phyloP scores from a whole-genome alignment of 1,284 basidiomycete genomes.

The Naganishia liquefaciens region DNA sequence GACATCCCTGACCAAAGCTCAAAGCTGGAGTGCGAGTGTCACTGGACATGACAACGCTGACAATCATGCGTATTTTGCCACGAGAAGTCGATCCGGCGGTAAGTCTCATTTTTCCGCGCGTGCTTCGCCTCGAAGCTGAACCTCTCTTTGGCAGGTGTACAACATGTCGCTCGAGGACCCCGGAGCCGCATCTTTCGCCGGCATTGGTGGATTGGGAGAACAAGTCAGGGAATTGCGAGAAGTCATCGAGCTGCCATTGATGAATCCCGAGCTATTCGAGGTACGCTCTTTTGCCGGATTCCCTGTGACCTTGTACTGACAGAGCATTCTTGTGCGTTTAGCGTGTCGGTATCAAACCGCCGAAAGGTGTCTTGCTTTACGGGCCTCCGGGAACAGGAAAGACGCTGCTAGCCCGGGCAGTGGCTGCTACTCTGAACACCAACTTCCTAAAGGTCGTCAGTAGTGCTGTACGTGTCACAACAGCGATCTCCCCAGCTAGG shows the following conservation, averaged over 20 bases:
- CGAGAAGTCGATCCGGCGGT: slow-evolving; percentile 94
- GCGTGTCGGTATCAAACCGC: slow-evolving; percentile 93
- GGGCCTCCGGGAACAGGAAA: slow-evolving; percentile 92
- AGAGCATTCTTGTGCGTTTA: slow-evolving; percentile 40
- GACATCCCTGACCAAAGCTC: slow-evolving; percentile 56
- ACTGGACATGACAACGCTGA: slow-evolving; percentile 98
- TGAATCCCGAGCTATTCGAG: slow-evolving; percentile 91
- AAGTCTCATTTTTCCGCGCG: slow-evolving; percentile 25
- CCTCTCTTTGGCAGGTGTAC: slow-evolving; percentile 63
- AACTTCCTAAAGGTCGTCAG: slow-evolving; percentile 99
- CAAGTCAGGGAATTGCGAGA: slow-evolving; percentile 96
- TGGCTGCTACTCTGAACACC: slow-evolving; percentile 91
- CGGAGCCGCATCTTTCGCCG: slow-evolving; percentile 90
- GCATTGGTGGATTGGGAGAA: slow-evolving; percentile 93
- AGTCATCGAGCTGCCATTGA: slow-evolving; percentile 92
- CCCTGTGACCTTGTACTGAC: neutral
- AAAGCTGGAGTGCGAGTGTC: slow-evolving; percentile 94
- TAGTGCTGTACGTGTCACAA: slow-evolving; percentile 64
- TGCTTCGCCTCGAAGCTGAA: neutral
- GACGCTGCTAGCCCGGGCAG: slow-evolving; percentile 90
- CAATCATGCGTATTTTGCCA: slow-evolving; percentile 97
- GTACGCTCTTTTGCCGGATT: slow-evolving; percentile 36
- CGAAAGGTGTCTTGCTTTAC: slow-evolving; percentile 89
- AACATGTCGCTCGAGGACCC: slow-evolving; percentile 99
- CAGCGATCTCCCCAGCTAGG: neutral